Evolutionary conservation across 192 early-diverging fungal species (phyloP).

Genomic region (Backusella australiensis): DNA sequence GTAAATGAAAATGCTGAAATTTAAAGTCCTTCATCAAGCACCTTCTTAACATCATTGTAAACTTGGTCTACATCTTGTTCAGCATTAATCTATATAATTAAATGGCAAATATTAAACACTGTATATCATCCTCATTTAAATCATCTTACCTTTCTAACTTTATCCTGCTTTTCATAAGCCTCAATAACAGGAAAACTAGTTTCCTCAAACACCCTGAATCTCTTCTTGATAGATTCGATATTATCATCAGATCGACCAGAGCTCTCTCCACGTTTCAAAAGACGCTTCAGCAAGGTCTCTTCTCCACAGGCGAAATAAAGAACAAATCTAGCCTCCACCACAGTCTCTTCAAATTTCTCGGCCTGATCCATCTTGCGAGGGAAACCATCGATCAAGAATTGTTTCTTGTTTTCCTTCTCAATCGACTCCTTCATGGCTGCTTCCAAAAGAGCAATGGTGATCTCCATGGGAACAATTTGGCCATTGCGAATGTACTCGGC

Average conservation of each 20-base stretch:
- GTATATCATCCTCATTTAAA: neutral
- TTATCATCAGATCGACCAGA: conserved; percentile 93
- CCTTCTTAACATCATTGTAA: conserved; percentile 59
- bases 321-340: conserved; percentile 66
- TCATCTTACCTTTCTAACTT: conserved; percentile 70
- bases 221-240: conserved; percentile 91
- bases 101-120: neutral
- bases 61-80: conserved; percentile 64
- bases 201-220: conserved; percentile 84
- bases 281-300: conserved; percentile 79
- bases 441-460: conserved; percentile 88
- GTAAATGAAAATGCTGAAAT: neutral
- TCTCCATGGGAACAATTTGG: conserved; percentile 90
- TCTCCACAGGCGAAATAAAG: conserved; percentile 95
- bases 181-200: conserved; percentile 90
- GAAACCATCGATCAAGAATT: conserved; percentile 97
- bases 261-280: conserved; percentile 92
- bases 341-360: conserved; percentile 82
- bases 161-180: conserved; percentile 65
- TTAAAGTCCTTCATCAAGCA: conserved; percentile 45
- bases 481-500: conserved; percentile 88
- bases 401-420: conserved; percentile 44
- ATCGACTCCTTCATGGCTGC: conserved; percentile 76
- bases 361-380: conserved; percentile 93
- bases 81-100: conserved; percentile 33